Evolutionary conservation across 495 filamentous ascomycete species (phyloP).

Genomic region (Chaetomium fimeti): DNA sequence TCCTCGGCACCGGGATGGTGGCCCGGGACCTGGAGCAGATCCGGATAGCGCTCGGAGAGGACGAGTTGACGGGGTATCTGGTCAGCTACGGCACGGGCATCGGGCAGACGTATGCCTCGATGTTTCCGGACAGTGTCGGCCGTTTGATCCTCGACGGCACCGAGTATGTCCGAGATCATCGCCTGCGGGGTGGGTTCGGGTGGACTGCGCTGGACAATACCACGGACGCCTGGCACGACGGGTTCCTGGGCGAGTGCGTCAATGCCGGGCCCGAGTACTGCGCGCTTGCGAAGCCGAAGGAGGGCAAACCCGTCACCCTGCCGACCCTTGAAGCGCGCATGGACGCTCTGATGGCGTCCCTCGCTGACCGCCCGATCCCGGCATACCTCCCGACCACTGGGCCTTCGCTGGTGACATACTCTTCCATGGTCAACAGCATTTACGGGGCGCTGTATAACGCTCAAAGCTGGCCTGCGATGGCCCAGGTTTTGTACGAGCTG

Average conservation of each 20-base stretch:
- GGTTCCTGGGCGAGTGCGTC: slow-evolving; percentile 49
- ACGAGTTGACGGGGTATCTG: slow-evolving; percentile 59
- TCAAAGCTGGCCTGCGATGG: slow-evolving; percentile 41
- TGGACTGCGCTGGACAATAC: slow-evolving; percentile 49
- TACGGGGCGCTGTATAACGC: slow-evolving; percentile 46
- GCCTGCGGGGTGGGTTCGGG: slow-evolving; percentile 46
- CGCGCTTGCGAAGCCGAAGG: slow-evolving; percentile 38
- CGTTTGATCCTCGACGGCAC: slow-evolving; percentile 51
- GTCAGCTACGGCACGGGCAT: slow-evolving; percentile 69
- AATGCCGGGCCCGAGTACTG: slow-evolving; percentile 46
- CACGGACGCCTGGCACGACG: slow-evolving; percentile 49
- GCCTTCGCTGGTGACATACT: slow-evolving; percentile 46
- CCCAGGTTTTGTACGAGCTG: slow-evolving; percentile 42
- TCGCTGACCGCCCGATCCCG: slow-evolving; percentile 37
- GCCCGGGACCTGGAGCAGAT: slow-evolving; percentile 53
- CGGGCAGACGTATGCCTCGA: slow-evolving; percentile 55
- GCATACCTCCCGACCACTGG: slow-evolving; percentile 40
- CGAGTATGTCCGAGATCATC: slow-evolving; percentile 51
- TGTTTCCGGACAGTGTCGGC: slow-evolving; percentile 50
- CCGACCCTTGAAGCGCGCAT: slow-evolving; percentile 39
- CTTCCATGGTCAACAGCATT: slow-evolving; percentile 37
- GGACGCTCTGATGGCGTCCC: slow-evolving; percentile 36
- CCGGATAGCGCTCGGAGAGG: slow-evolving; percentile 48
- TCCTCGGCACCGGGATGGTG: slow-evolving; percentile 46
- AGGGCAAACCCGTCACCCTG: slow-evolving; percentile 35